Evolutionary conservation across 306 rosid species (phyloP).

Genomic region (Casuarina cunninghamiana): DNA sequence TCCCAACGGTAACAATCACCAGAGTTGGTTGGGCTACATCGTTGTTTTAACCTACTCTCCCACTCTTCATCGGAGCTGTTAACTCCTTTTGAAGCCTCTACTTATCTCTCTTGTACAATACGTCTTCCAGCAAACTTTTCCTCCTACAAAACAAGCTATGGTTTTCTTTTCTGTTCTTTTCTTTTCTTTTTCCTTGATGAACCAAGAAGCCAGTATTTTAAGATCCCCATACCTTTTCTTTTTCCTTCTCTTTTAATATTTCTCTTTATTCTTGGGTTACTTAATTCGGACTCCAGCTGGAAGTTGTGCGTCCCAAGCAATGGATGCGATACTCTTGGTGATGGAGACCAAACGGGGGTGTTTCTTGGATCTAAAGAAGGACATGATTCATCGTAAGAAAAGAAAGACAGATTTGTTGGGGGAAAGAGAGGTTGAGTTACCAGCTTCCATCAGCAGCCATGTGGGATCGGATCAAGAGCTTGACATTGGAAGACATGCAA

Average conservation of each 20-base stretch:
- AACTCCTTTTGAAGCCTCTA: constrained; percentile 29
- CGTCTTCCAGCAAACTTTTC: too few species aligned
- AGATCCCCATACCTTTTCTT: not conserved
- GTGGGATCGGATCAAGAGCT: too few species aligned
- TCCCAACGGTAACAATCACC: not conserved
- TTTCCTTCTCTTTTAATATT: not conserved
- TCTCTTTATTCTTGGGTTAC: constrained; percentile 38
- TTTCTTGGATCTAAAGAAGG: constrained; percentile 59
- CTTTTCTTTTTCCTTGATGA: not conserved
- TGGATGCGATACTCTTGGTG: constrained; percentile 27
- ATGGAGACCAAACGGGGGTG: constrained; percentile 35
- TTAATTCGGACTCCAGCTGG: constrained; percentile 67
- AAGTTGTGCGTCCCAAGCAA: constrained; percentile 62
- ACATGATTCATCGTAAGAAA: constrained; percentile 57
- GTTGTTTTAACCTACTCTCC: not conserved
- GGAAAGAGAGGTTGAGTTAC: not conserved
- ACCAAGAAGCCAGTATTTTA: not conserved
- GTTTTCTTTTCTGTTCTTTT: not conserved
- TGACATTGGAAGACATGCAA: too few species aligned
- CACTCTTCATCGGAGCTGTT: constrained; percentile 2
- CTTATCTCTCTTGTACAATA: constrained; percentile 58
- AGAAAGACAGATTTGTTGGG: constrained; percentile 37
- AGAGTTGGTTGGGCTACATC: constrained; percentile 38
- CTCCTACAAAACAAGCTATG: constrained; percentile 43
- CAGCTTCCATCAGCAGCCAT: not conserved